Evolutionary conservation across 2,329 filamentous ascomycete genomes (phyloP), one percentile per base, ranked within the genome.

Genomic region (Diaporthe destruens): DNA sequence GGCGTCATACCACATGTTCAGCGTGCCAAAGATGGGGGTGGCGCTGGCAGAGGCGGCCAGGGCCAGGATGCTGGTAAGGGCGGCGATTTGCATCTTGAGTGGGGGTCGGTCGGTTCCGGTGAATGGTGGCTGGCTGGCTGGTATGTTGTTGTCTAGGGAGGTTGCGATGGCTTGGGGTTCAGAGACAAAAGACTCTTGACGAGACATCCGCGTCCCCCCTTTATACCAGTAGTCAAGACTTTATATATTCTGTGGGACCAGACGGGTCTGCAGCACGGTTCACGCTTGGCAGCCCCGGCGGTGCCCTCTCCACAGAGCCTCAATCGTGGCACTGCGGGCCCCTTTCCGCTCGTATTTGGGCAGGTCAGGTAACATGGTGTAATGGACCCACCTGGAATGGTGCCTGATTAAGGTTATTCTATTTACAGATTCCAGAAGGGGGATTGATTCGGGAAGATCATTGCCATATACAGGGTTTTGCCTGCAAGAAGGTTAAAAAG

Each of bases 21-120:
- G 61, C 61, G 61, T 65, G 44, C 61, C 61, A n/a, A 51, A 51
- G n/a, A 65, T 5, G 61, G 61, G 51, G 44, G 44, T 65, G 61
- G 61, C 61, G 44, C 29, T 51, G 44, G 61, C 44, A 2, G 61
- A 65, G 20, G 18, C 61, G 12, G 61, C 61, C 20, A 65, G 61
- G 11, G 61, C 32, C 61, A 65, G 61, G 44, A 65, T 51, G 44
- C 20, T 65, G 32, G 61, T 65, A n/a, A 65, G n/a, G 61, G 61
- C 14, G 6, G 29, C 61, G 29, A 51, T 36, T 39, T 51, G 29
- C 44, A 65, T 65, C 47, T 65, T 36, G 29, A 65, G 36, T 3
- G 3, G n/a, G 8, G n/a, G 44, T 25, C 34, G 44, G 20, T 51
- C n/a, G 23, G 29, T n/a, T 49, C 8, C n/a, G n/a, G 6, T 65